phyloP scores from a whole-genome alignment of 2,329 filamentous ascomycete genomes.

The Monosporascus sp. region DNA sequence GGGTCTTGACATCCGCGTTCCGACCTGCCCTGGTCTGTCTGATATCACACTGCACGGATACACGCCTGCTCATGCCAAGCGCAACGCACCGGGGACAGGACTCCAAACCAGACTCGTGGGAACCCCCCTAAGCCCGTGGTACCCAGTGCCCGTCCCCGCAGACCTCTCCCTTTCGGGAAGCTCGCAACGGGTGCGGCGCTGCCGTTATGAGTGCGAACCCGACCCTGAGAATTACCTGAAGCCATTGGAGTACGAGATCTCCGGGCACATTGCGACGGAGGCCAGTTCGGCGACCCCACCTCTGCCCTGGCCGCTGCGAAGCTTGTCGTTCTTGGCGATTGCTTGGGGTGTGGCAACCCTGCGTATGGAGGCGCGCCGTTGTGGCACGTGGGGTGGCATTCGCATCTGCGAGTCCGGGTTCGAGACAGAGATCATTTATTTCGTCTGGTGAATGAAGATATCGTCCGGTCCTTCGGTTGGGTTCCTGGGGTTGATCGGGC shows the following conservation, averaged over 20 bases:
- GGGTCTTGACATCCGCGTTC: no score
- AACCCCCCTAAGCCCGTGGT: neutral
- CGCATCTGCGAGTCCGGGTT: no score
- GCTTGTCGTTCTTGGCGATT: neutral
- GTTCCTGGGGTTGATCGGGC: no score
- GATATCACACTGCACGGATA: no score
- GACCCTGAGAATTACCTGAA: neutral
- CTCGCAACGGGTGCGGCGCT: neutral
- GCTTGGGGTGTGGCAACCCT: neutral
- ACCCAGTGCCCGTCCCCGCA: neutral
- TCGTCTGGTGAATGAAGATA: no score
- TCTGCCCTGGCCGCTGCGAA: neutral
- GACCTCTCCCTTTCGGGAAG: constrained; percentile 2
- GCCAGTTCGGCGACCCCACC: neutral
- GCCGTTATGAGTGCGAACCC: no score
- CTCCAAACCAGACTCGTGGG: neutral
- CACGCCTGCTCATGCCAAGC: neutral
- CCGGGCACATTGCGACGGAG: neutral
- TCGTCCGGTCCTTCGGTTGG: no score
- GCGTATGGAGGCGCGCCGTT: neutral
- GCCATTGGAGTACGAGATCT: neutral
- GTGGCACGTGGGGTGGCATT: no score
- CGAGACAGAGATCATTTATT: no score
- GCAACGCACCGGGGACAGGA: neutral
- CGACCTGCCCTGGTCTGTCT: no score